Evolutionary conservation across 2,329 filamentous ascomycete species (phyloP).

Genomic region (Claviceps purpurea): DNA sequence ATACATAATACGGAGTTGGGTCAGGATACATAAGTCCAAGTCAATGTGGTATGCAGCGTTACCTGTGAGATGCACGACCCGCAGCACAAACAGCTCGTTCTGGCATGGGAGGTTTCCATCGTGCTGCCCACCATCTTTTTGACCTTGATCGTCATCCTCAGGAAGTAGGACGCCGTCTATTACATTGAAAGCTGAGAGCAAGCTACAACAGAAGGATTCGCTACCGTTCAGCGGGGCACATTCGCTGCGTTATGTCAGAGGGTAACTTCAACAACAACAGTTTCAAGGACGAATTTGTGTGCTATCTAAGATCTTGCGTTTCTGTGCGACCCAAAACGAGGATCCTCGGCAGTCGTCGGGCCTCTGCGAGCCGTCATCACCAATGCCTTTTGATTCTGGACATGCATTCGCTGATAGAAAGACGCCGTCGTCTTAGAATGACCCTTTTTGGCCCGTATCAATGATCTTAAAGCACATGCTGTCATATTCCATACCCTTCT

Average conservation of each 20-base stretch:
- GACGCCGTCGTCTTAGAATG: not conserved
- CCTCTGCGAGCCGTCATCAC: not conserved
- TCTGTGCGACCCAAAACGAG: not conserved
- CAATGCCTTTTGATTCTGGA: not conserved
- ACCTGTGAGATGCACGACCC: not conserved
- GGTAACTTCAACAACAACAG: not conserved
- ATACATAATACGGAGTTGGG: not conserved
- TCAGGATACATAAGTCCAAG: not conserved
- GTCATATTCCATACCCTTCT: constrained; percentile 7
- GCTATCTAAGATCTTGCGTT: too few relatives aligned
- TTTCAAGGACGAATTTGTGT: too few relatives aligned
- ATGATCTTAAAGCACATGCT: constrained; percentile 24
- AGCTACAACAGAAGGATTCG: not conserved
- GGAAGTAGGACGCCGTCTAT: too few relatives aligned
- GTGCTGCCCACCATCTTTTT: too few relatives aligned
- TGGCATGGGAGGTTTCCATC: too few relatives aligned
- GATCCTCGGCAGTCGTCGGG: not conserved
- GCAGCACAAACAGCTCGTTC: too few relatives aligned
- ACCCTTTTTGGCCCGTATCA: constrained; percentile 4
- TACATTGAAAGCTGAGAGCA: not conserved
- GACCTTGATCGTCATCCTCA: too few relatives aligned
- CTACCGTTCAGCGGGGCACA: not conserved
- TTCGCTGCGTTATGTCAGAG: not conserved
- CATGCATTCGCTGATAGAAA: not conserved
- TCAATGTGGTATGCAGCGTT: not conserved